These are phyloP conservation scores for Phytophthora europaea DNA, from an alignment of 352 stramenopile species.

Conservation along the genomic window DNA sequence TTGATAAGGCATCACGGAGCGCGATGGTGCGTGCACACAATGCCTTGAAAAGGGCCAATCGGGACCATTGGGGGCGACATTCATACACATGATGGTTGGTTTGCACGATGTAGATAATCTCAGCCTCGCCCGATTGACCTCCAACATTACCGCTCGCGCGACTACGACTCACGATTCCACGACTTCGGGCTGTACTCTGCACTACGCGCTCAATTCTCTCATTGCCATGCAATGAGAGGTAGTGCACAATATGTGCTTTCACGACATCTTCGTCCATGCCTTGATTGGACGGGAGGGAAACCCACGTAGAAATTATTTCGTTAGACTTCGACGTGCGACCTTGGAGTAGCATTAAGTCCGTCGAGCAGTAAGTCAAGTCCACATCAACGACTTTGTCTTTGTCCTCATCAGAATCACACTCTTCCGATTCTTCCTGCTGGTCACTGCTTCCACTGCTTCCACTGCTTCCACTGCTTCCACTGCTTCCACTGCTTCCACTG, in stretches of 20 bases:
- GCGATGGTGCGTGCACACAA: constrained; percentile 64
- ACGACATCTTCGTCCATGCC: constrained; percentile 57
- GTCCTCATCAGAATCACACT: constrained; percentile 11
- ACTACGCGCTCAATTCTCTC: constrained; percentile 80
- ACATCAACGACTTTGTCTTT: constrained; percentile 55
- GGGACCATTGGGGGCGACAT: constrained; percentile 87
- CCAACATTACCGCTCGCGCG: constrained; percentile 18
- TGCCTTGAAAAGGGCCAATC: constrained; percentile 82
- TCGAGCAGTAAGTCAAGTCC: constrained; percentile 83
- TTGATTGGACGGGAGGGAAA: constrained; percentile 82
- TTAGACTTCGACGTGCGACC: constrained; percentile 45
- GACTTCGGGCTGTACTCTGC: constrained; percentile 60
- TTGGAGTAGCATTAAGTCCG: constrained; percentile 87
- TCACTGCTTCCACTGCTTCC: constrained; percentile 10
- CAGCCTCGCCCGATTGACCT: constrained; percentile 45
- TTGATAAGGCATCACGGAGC: constrained; percentile 79
- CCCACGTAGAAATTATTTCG: constrained; percentile 74
- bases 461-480: too few species aligned
- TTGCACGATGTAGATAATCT: constrained; percentile 87
- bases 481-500: constrained; percentile 5
- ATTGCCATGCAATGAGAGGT: constrained; percentile 77
- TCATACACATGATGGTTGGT: constrained; percentile 89
- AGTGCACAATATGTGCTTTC: constrained; percentile 84
- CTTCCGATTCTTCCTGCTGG: constrained; percentile 11
- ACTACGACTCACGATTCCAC: constrained; percentile 3